phyloP scores from a whole-genome alignment of 306 rosid species.

The Fragaria vesca region DNA sequence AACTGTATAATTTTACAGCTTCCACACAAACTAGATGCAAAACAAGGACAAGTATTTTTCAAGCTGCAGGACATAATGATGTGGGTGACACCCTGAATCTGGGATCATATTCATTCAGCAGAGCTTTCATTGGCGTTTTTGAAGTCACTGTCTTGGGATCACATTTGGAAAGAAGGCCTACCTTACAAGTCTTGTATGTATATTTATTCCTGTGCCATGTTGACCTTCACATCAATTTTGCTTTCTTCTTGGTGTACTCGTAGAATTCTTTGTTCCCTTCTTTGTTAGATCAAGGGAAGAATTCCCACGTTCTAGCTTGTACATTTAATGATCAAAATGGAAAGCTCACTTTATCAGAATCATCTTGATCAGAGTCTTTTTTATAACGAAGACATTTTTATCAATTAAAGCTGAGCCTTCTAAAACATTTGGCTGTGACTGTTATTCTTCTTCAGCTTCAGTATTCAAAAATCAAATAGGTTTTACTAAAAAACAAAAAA shows the following conservation, averaged over 20 bases:
- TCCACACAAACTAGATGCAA: not conserved
- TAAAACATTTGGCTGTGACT: not conserved
- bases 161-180: conserved; percentile 1
- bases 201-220: not conserved
- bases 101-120: conserved; percentile 13
- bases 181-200: not conserved
- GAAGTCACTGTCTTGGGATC: conserved; percentile 7
- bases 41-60: not conserved
- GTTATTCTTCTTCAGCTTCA: not conserved
- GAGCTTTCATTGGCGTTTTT: not conserved
- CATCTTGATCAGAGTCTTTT: not conserved
- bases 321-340: conserved; percentile 15
- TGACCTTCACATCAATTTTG: not conserved
- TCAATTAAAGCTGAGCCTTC: not conserved
- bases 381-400: not conserved
- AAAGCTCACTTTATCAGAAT: not conserved
- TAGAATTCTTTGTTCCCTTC: not conserved
- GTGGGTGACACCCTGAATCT: conserved; percentile 1
- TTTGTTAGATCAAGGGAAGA: not conserved
- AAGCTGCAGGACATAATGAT: conserved; percentile 4
- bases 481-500: too few species aligned
- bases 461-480: not conserved
- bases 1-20: not conserved
- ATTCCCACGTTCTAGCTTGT: not conserved
- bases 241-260: conserved; percentile 1